phyloP scores from a whole-genome alignment of 2,329 filamentous ascomycete species.

The Bimuria novae-zelandiae region DNA sequence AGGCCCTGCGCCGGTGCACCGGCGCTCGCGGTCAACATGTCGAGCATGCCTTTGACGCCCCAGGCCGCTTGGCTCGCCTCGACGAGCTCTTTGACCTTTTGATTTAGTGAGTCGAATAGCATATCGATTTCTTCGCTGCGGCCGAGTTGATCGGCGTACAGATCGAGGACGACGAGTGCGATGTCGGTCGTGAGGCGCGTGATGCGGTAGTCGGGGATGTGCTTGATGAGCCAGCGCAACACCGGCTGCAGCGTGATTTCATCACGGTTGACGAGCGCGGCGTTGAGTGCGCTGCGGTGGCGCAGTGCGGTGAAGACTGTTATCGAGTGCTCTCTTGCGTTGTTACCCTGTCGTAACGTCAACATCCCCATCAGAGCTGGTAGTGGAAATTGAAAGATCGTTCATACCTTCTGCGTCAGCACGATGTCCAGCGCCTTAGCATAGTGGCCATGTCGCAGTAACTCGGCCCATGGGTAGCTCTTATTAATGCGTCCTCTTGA shows the following conservation, averaged over 20 bases:
- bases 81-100: constrained; percentile 74
- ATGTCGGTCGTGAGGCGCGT: constrained; percentile 82
- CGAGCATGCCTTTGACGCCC: constrained; percentile 85
- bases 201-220: constrained; percentile 82
- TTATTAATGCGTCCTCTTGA: constrained; percentile 67
- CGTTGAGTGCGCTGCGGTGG: constrained; percentile 82
- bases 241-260: constrained; percentile 81
- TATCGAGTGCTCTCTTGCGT: constrained; percentile 55
- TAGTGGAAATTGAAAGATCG: not conserved
- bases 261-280: constrained; percentile 79
- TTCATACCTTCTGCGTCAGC: constrained; percentile 53
- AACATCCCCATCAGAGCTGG: not conserved
- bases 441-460: constrained; percentile 79
- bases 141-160: constrained; percentile 81
- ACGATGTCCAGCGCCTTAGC: constrained; percentile 78
- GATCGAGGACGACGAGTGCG: constrained; percentile 78
- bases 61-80: constrained; percentile 83
- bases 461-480: constrained; percentile 76
- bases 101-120: constrained; percentile 70
- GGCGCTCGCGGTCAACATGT: constrained; percentile 72
- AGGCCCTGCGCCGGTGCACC: constrained; percentile 15
- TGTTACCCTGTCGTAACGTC: constrained; percentile 27
- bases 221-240: constrained; percentile 78
- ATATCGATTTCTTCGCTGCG: constrained; percentile 73
- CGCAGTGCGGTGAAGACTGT: constrained; percentile 83